These are phyloP conservation scores for Gossypium stocksii DNA, from an alignment of 345 rosid species.

Conservation along the genomic window DNA sequence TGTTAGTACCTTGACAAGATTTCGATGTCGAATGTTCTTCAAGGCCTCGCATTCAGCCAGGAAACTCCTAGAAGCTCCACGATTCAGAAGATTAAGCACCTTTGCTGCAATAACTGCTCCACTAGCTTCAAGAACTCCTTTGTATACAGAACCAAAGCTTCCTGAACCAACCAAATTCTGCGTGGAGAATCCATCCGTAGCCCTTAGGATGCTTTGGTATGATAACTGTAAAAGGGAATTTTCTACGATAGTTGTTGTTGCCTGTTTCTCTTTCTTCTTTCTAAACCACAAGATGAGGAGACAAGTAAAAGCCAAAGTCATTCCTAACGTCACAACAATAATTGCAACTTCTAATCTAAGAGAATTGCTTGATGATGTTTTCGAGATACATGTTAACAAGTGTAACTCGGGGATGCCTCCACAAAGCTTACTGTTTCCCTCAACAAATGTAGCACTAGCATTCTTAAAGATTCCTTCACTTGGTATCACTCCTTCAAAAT, in stretches of 20 bases:
- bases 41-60: conserved; percentile 43
- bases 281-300: neutral
- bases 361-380: neutral
- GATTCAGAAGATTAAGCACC: conserved; percentile 33
- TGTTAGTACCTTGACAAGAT: conserved; percentile 39
- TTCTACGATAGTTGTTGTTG: neutral
- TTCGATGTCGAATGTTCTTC: conserved; percentile 30
- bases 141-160: conserved; percentile 20
- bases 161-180: conserved; percentile 26
- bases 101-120: conserved; percentile 25
- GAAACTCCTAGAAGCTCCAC: conserved; percentile 42
- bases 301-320: neutral
- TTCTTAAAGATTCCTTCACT: conserved; percentile 29
- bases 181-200: conserved; percentile 25
- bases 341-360: neutral
- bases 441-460: conserved; percentile 26
- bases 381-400: conserved; percentile 9
- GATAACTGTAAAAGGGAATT: neutral
- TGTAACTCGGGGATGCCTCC: conserved; percentile 23
- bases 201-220: conserved; percentile 2
- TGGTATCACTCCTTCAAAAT: conserved; percentile 39
- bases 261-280: neutral
- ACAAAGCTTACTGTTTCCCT: conserved; percentile 33
- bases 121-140: conserved; percentile 14
- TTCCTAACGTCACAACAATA: neutral